phyloP scores from a whole-genome alignment of 768 basidiomycete species.

The Collybia nuda region DNA sequence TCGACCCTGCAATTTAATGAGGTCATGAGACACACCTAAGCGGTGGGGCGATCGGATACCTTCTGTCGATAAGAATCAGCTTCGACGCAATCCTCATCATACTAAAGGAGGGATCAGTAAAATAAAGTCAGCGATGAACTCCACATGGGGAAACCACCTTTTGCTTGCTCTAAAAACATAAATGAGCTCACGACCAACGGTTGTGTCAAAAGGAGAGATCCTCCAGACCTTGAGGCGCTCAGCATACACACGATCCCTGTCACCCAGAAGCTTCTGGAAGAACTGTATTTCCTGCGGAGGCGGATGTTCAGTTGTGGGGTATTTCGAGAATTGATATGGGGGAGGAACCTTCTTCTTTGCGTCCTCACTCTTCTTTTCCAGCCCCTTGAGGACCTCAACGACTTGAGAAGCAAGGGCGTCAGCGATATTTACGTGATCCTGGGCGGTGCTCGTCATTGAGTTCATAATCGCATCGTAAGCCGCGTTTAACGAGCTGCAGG shows the following conservation, averaged over 20 bases:
- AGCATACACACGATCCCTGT: conserved; percentile 65
- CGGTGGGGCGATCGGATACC: conserved; percentile 33
- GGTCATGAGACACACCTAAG: conserved; percentile 6
- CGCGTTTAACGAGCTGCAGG: conserved; percentile 63
- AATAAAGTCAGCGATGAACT: background rate
- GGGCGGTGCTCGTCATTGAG: conserved; percentile 57
- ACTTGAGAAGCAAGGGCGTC: conserved; percentile 61
- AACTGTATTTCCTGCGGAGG: conserved; percentile 58
- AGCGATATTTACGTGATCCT: conserved; percentile 69
- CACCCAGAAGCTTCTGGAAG: conserved; percentile 68
- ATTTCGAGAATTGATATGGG: conserved; percentile 3
- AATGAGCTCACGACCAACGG: background rate
- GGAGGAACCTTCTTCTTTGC: conserved; percentile 61
- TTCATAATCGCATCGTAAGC: conserved; percentile 69
- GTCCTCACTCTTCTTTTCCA: conserved; percentile 66
- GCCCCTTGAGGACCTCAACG: conserved; percentile 56
- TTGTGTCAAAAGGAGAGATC: conserved; percentile 5
- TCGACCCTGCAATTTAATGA: conserved; percentile 45
- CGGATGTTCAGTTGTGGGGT: conserved; percentile 5
- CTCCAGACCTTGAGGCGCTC: conserved; percentile 68
- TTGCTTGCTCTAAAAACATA: conserved; percentile 50
- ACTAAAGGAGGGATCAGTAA: conserved; percentile 40
- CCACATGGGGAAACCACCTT: conserved; percentile 39
- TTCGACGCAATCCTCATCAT: conserved; percentile 77
- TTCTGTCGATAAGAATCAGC: conserved; percentile 76